Conservation (phyloP, 768 basidiomycete species). For the Podaxis mareebaensis region DNA sequence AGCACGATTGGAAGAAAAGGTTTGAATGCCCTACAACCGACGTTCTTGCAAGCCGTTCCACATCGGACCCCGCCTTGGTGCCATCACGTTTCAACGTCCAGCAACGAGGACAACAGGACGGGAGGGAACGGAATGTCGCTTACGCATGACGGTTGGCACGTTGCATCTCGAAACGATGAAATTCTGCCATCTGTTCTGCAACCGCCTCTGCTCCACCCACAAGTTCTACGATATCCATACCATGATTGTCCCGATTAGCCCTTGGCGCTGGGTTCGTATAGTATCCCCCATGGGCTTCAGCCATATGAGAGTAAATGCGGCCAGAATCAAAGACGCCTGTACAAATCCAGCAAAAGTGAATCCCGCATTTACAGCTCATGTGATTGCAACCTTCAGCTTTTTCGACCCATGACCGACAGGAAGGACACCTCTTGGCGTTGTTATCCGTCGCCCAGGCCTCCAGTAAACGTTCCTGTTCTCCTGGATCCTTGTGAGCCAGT, state of each 20-base stretch:
- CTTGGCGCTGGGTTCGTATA: not conserved
- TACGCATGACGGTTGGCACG: not conserved
- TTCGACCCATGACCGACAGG: slow-evolving; percentile 45
- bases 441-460: slow-evolving; percentile 37
- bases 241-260: not conserved
- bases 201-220: slow-evolving; percentile 2
- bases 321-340: slow-evolving; percentile 14
- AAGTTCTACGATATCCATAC: slow-evolving; percentile 1
- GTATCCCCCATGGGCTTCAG: slow-evolving; percentile 12
- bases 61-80: no score
- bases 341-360: slow-evolving; percentile 34
- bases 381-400: slow-evolving; percentile 59
- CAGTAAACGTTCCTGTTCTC: slow-evolving; percentile 42
- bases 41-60: no score
- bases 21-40: no score
- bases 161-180: not conserved
- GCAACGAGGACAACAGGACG: not conserved
- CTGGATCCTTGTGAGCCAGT: slow-evolving; percentile 32
- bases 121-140: not conserved
- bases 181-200: slow-evolving; percentile 7
- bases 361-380: slow-evolving; percentile 49
- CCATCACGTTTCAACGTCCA: no score
- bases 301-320: slow-evolving; percentile 17
- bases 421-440: slow-evolving; percentile 48
- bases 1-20: no score